phyloP scores from a whole-genome alignment of 805 yeast species.

The Zygosaccharomyces rouxii region DNA sequence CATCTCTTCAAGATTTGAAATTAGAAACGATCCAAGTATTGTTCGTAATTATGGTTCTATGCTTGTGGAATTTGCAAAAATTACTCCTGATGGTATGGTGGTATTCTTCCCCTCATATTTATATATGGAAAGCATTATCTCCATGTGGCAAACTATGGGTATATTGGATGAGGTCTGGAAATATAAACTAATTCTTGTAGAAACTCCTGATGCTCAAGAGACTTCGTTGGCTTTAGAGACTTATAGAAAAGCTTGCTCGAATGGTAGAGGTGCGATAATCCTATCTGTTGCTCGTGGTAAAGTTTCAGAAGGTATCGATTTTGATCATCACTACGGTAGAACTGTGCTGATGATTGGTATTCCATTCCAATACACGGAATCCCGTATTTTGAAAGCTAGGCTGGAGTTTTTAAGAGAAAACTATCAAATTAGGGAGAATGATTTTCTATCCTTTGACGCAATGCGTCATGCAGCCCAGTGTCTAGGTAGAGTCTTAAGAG shows the following conservation, averaged over 20 bases:
- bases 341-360: constrained; percentile 98
- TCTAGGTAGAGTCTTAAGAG: constrained; percentile 92
- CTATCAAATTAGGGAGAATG: constrained; percentile 88
- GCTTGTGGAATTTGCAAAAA: constrained; percentile 85
- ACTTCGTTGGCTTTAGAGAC: constrained; percentile 94
- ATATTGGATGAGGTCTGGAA: constrained; percentile 98
- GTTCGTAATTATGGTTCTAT: constrained; percentile 95
- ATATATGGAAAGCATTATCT: constrained; percentile 96
- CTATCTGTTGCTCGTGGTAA: constrained; percentile 98
- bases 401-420: constrained; percentile 90
- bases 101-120: constrained; percentile 96
- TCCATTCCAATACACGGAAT: constrained; percentile 98
- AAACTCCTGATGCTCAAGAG: constrained; percentile 99
- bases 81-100: constrained; percentile 97
- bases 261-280: constrained; percentile 95
- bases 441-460: constrained; percentile 94
- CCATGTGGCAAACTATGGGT: constrained; percentile 99
- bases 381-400: constrained; percentile 91
- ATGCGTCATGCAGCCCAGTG: constrained; percentile 99
- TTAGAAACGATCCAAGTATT: constrained; percentile 95
- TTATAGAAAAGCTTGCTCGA: constrained; percentile 91
- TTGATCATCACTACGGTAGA: constrained; percentile 96
- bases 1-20: constrained; percentile 91
- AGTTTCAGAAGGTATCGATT: constrained; percentile 98
- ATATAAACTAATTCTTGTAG: constrained; percentile 88